phyloP scores from a whole-genome alignment of 176 grass and related monocot species.

The Bolboschoenus planiculmis region DNA sequence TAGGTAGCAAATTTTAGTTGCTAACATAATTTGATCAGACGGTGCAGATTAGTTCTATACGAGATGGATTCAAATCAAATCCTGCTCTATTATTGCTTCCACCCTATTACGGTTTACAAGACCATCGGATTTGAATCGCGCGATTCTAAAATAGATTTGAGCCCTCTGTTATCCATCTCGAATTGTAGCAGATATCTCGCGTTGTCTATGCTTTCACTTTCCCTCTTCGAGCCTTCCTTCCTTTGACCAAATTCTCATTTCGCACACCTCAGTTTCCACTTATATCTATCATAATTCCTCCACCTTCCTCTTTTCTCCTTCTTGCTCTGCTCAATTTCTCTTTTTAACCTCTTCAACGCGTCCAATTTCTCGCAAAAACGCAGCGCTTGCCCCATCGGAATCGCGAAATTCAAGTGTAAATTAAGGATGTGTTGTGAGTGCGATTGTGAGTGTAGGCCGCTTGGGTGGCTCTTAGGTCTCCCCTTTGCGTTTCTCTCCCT shows the following conservation, averaged over 20 bases:
- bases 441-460: conserved; percentile 34
- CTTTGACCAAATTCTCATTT: conserved; percentile 1
- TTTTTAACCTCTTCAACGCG: not conserved
- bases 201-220: not conserved
- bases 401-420: not conserved
- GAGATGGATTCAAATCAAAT: not conserved
- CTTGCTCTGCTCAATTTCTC: not conserved
- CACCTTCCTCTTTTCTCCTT: not conserved
- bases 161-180: not conserved
- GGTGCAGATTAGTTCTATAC: not conserved
- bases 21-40: not conserved
- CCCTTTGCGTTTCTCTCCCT: conserved; percentile 37
- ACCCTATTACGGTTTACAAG: not conserved
- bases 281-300: not conserved
- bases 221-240: not conserved
- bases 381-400: not conserved
- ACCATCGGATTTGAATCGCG: not conserved
- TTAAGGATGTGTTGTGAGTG: conserved; percentile 27
- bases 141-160: not conserved
- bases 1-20: not conserved
- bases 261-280: not conserved
- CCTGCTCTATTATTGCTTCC: no score
- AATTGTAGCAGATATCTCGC: not conserved
- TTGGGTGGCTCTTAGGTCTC: conserved; percentile 25
- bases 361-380: not conserved